Conservation (phyloP, 2,329 filamentous ascomycete genomes). For the Sporothrix protearum region DNA sequence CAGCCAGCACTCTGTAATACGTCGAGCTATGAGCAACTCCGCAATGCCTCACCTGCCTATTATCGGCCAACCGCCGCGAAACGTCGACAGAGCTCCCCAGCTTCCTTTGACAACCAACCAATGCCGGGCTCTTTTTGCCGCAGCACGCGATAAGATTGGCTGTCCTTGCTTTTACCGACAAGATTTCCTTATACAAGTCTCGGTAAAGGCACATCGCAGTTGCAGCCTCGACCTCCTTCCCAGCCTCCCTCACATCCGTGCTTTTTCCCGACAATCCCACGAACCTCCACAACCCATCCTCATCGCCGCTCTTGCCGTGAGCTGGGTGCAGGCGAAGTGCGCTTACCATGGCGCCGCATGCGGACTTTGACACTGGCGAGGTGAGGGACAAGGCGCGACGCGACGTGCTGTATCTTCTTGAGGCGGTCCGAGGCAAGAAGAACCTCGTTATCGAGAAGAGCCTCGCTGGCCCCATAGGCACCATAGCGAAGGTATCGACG, state of each 20-base stretch:
- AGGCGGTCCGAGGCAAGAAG: constrained; percentile 98
- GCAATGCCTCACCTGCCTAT: neutral
- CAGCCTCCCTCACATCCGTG: neutral
- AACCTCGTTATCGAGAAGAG: constrained; percentile 91
- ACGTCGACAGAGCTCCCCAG: neutral
- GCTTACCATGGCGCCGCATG: constrained; percentile 65
- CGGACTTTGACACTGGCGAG: constrained; percentile 69
- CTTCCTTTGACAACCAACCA: neutral
- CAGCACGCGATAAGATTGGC: neutral
- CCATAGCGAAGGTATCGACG: constrained; percentile 92
- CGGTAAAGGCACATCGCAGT: neutral
- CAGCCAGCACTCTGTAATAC: neutral
- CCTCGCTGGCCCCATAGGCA: constrained; percentile 81
- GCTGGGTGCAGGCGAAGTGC: constrained; percentile 27
- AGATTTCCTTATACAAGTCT: neutral
- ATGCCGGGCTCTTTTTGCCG: neutral
- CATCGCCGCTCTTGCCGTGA: neutral
- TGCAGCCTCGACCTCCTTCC: neutral
- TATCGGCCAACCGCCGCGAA: neutral
- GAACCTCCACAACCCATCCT: neutral
- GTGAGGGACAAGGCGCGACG: constrained; percentile 79
- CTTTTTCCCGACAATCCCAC: neutral
- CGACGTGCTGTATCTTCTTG: constrained; percentile 84
- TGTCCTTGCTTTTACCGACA: neutral
- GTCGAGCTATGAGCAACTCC: neutral